Base-by-base conservation (phyloP, 169 alveolate species). In the Cryptosporidium sp. region DNA sequence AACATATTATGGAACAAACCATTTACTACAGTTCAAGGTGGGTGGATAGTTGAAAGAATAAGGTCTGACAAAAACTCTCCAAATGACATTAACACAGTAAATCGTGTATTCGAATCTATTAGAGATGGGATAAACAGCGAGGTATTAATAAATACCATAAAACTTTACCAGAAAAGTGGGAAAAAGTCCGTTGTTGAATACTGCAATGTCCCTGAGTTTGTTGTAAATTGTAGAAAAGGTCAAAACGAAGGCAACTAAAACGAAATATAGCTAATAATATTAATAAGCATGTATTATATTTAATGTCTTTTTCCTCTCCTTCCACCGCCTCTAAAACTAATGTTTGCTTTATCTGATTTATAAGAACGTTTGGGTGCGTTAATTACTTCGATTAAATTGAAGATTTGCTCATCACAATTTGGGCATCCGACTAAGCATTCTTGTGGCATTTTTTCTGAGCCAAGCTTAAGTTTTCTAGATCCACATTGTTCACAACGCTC, bases 21-120 rank as follows among this genome's bases (percentile, higher is more conserved):
- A 8, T 67, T 67, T 16, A 65, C 65, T 26, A 65, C 74, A 14
- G 74, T 93, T 23, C 96, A 94, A 55, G 98, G 98, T 21, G 98
- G 98, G 9, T 96, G 98, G 98, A 95, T 94, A 45, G 96, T 96
- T 33, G 97, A 96, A 92, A 94, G 97, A 70, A 94, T 96, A 29
- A 91, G 98, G 12, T 92, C 91, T 65, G 98, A 95, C 85, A 95
- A 94, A 65, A 93, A 92, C 80, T 67, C 93, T 18, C 97, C 97
- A 48, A 95, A 95, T 86, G 94, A 94, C 48, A 85, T 94, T 14
- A 52, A 86, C 12, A 95, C 95, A 31, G 93, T 94, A 35, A 93
- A 91, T 70, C 86, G 94, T 33, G 97, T 95, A 37, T 93, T 93
- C 70, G 93, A 93, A 41, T 92, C 96, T 65, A 95, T 95, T 29